Conservation (phyloP, 179 eudicot genomes). For the Pouteria campechiana region DNA sequence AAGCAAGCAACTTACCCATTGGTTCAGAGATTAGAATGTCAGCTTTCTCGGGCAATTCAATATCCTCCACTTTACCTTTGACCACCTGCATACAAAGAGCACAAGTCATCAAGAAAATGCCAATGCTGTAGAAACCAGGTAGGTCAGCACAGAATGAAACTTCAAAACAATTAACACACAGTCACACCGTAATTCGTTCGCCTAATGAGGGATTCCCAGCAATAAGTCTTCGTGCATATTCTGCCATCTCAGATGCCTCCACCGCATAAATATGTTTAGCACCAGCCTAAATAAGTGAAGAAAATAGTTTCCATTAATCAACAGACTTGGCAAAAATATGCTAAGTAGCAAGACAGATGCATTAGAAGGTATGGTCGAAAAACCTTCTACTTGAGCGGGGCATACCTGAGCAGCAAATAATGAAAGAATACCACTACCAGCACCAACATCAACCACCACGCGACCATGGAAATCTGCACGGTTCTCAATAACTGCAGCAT, state of each 20-base stretch:
- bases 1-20: constrained; percentile 55
- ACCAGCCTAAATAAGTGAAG: constrained; percentile 93
- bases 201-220: constrained; percentile 79
- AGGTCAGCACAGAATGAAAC: not conserved
- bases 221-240: constrained; percentile 86
- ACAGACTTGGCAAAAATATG: not conserved
- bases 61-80: constrained; percentile 95
- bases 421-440: constrained; percentile 95
- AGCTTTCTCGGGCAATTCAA: constrained; percentile 91
- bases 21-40: constrained; percentile 95
- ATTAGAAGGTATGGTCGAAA: constrained; percentile 2
- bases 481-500: constrained; percentile 94
- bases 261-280: constrained; percentile 98
- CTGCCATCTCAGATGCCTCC: constrained; percentile 99
- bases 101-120: not conserved
- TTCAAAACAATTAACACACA: not conserved
- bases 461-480: constrained; percentile 78
- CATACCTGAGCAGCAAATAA: constrained; percentile 99
- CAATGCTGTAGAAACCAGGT: not conserved
- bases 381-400: not conserved
- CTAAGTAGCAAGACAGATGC: not conserved
- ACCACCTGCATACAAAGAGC: constrained; percentile 39
- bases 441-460: constrained; percentile 98
- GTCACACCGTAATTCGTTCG: constrained; percentile 70
- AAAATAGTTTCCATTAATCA: not conserved